phyloP scores from a whole-genome alignment of 2,329 filamentous ascomycete species.

The Colletotrichum kahawae region DNA sequence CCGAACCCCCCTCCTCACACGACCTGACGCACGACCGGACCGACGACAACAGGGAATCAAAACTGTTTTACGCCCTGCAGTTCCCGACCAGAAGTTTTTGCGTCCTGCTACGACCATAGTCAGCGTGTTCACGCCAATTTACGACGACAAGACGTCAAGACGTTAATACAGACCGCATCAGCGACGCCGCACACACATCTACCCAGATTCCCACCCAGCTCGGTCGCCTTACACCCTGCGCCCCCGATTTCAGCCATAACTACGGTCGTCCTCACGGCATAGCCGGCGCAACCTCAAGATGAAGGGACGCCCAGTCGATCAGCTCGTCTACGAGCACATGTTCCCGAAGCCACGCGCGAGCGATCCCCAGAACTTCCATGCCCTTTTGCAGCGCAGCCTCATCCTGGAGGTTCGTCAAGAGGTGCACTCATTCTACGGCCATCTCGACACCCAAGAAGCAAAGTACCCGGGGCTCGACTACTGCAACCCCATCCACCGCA shows the following conservation, averaged over 20 bases:
- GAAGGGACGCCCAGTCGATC: conserved; percentile 74
- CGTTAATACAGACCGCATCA: background rate
- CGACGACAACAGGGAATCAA: background rate
- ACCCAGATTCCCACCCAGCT: background rate
- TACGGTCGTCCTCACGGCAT: background rate
- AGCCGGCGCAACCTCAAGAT: conserved; percentile 44
- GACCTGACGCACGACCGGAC: background rate
- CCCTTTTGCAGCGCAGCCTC: conserved; percentile 72
- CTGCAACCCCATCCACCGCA: conserved; percentile 72
- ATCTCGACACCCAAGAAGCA: conserved; percentile 79
- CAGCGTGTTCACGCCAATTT: background rate
- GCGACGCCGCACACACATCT: background rate
- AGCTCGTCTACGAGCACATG: conserved; percentile 76
- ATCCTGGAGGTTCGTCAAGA: conserved; percentile 81
- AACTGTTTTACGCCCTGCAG: background rate
- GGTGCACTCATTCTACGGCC: conserved; percentile 79
- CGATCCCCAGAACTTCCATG: conserved; percentile 75
- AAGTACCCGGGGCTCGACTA: conserved; percentile 86
- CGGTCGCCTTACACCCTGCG: background rate
- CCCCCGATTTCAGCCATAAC: background rate
- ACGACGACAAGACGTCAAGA: background rate
- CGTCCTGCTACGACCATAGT: background rate
- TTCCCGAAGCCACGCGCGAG: conserved; percentile 70
- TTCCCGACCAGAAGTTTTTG: background rate
- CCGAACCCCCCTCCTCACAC: conserved; percentile 7